These are phyloP conservation scores for Cyamopsis tetragonoloba DNA, from an alignment of 306 rosid species.

Conservation along the genomic window DNA sequence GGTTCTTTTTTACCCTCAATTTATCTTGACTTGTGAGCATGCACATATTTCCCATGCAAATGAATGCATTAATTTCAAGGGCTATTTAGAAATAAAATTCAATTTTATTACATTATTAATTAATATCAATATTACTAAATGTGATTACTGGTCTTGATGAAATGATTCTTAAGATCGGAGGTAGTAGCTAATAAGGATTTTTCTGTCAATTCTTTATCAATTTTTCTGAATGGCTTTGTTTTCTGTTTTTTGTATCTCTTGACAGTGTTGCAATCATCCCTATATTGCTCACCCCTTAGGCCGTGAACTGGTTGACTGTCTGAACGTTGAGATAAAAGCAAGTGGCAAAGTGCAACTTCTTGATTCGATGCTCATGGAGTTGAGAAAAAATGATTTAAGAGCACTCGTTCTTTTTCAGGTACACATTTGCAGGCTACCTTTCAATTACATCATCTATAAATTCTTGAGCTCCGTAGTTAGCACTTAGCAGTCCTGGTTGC, in stretches of 20 bases:
- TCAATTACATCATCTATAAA: not conserved
- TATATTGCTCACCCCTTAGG: slow-evolving; percentile 57
- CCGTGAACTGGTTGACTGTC: slow-evolving; percentile 38
- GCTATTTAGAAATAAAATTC: no score
- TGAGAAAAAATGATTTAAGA: slow-evolving; percentile 53
- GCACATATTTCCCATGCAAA: no score
- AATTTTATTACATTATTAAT: no score
- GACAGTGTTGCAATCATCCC: slow-evolving; percentile 92
- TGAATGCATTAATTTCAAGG: no score
- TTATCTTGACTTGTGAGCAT: no score
- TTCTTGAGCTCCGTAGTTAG: not conserved
- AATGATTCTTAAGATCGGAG: no score
- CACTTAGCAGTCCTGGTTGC: not conserved
- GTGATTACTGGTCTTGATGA: no score
- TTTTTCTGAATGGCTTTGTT: slow-evolving; percentile 11
- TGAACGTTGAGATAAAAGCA: slow-evolving; percentile 68
- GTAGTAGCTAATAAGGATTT: no score
- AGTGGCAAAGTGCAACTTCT: slow-evolving; percentile 91
- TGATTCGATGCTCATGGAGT: slow-evolving; percentile 75
- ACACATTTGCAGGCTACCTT: slow-evolving; percentile 4
- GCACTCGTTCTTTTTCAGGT: slow-evolving; percentile 82
- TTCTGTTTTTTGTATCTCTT: slow-evolving; percentile 19
- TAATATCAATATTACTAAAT: no score
- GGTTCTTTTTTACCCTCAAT: no score
- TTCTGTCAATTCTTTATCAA: not conserved